Evolutionary conservation across 768 basidiomycete species (phyloP), one percentile per base, ranked within the genome.

Genomic region (Tricholomella constricta): DNA sequence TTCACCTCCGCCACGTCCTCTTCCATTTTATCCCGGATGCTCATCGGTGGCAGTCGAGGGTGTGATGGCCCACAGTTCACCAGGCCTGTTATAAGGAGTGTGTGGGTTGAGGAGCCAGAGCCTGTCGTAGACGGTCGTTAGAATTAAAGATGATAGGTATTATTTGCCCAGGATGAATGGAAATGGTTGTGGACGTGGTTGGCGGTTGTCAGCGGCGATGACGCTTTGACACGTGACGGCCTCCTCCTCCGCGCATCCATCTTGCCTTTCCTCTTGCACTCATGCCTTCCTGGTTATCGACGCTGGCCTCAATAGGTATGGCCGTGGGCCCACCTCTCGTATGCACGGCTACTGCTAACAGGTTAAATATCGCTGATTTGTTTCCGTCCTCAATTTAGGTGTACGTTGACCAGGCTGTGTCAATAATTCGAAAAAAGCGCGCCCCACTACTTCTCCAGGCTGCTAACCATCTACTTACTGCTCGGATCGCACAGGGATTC

Each of bases 291-390:
- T 92, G 89, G 90, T 52, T 91, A n/a, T 81, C 86, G 14, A 81
- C 76, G 10, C 57, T 75, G 7, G 86, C 88, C 10, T 89, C 89
- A 11, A 64, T 88, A 38, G 89, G 88, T 32, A 93, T 93, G 91
- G 91, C 90, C 22, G 72, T 92, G 17, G 91, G 87, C 6, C 89
- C 91, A 20, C 89, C 91, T 14, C 75, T 94, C 51, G 80, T 80
- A 49, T 45, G 67, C 62, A 35, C 17, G 40, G 52, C 14, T 23
- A 19, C 40, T 6, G 23, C 12, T 27, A 42, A 23, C 8, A 32
- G 5, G 41, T 15, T 7, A 11, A 23, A 55, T 25, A 29, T 23
- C 22, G 15, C 42, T 50, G 22, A 36, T 15, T 36, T 40, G 35
- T 17, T 25, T 37, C n/a, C 57, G 14, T 43, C 42, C 12, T 27